Percentiles rank a stretch among this genome's conserved stretches.
Conservation (phyloP, 306 rosid genomes). For the Erythrophleum fordii region DNA sequence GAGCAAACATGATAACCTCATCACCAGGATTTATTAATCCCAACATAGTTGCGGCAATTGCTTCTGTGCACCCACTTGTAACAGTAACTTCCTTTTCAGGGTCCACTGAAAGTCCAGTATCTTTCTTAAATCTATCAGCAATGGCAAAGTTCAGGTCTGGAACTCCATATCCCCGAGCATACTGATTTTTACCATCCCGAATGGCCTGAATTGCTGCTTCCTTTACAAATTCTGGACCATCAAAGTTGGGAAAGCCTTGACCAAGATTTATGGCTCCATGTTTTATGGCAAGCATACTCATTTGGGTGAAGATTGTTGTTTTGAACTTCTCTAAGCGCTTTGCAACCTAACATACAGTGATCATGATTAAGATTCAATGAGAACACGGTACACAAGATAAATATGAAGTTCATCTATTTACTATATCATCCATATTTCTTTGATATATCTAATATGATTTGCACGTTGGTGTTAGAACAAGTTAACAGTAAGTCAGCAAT, state of each 20-base stretch:
- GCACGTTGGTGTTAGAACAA: no score
- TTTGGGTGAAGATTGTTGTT: conserved; percentile 89
- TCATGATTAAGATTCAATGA: conserved; percentile 14
- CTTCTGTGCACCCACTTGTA: conserved; percentile 93
- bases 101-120: conserved; percentile 72
- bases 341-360: conserved; percentile 65
- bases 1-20: conserved; percentile 93
- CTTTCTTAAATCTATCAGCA: conserved; percentile 83
- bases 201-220: conserved; percentile 94
- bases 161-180: conserved; percentile 88
- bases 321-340: conserved; percentile 92
- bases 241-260: conserved; percentile 95
- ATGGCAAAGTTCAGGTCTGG: conserved; percentile 82
- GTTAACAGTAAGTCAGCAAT: no score
- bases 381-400: not conserved
- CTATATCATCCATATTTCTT: not conserved
- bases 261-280: conserved; percentile 94
- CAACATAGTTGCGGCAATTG: conserved; percentile 85
- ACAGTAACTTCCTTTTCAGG: conserved; percentile 89
- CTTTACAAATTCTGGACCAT: conserved; percentile 93
- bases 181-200: conserved; percentile 86
- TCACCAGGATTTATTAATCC: conserved; percentile 94
- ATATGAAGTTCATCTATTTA: not conserved
- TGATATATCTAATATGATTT: not conserved
- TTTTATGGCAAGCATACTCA: conserved; percentile 82